Base-by-base conservation (phyloP, 2,329 filamentous ascomycete species). In the Trichophyton equinum region DNA sequence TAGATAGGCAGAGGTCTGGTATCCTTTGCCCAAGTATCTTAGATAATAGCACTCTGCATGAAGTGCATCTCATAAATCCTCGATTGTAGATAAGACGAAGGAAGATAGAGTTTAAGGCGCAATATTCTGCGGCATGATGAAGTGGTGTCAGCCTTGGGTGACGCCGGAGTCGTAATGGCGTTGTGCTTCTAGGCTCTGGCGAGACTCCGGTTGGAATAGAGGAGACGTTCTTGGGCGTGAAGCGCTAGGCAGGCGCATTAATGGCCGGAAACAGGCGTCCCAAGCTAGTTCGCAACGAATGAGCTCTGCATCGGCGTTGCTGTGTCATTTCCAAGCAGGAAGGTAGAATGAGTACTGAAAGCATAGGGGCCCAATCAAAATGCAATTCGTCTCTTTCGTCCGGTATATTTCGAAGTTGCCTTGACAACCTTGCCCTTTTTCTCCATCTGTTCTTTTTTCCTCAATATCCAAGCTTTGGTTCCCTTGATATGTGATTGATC, bases 341-440 rank as follows among this genome's bases (percentile, higher is more conserved):
- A 44, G 40, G 7, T 44, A 18, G 18, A 6, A 30, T 7, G 40
- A 44, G 40, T 8, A n/a, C 13, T 44, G 40, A 27, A 57, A 30
- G 15, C 27, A 8, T 27, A 6, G 15, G 18, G 18, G 33, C 6
- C 18, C 11, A 38, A 58, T 65, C 78, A 96, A 72, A 95, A 96
- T 36, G 85, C 85, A 60, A 86, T 78, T 62, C 88, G 83, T 74
- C 94, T 83, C 78, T 91, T 96, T 68, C 94, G 81, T 33, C 92
- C 94, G 0, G 92, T 97, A 73, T 96, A 99, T 75, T 95, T 97
- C 58, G 89, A 95, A 61, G 82, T 90, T 1, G 85, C 78, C 79
- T 97, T 97, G 67, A 97, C 92, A 30, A 97, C 82, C 78, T 94
- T 96, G 53, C 94, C 94, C 75, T 96, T 96, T 64, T 84, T 81